Evolutionary conservation across 768 basidiomycete genomes (phyloP).

Genomic region (Amanita phalloides): DNA sequence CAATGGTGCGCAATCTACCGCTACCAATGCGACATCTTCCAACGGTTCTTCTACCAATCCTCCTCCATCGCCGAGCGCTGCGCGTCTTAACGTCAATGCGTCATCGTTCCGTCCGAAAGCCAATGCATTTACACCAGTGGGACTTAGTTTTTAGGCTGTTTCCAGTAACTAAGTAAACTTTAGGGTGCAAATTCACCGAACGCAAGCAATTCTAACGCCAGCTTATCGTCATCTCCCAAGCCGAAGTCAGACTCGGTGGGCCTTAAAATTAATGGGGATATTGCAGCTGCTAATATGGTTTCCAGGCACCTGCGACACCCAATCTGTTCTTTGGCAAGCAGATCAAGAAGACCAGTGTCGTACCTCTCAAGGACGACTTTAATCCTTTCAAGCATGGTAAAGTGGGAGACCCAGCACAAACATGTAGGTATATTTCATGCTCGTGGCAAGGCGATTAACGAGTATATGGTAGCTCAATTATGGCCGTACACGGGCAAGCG

Average conservation of each 20-base stretch:
- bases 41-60: slow-evolving; percentile 14
- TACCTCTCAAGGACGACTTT: slow-evolving; percentile 93
- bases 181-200: slow-evolving; percentile 39
- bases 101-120: slow-evolving; percentile 89
- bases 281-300: slow-evolving; percentile 7
- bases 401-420: slow-evolving; percentile 60
- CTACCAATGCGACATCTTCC: slow-evolving; percentile 15
- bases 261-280: neutral
- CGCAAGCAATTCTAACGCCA: slow-evolving; percentile 21
- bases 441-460: neutral
- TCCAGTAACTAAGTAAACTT: slow-evolving; percentile 8
- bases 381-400: slow-evolving; percentile 91
- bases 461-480: slow-evolving; percentile 36
- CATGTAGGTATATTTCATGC: slow-evolving; percentile 42
- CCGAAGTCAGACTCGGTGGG: slow-evolving; percentile 46
- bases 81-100: slow-evolving; percentile 78
- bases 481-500: slow-evolving; percentile 93
- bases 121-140: slow-evolving; percentile 62
- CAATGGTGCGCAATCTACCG: slow-evolving; percentile 8
- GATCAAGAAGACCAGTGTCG: slow-evolving; percentile 63
- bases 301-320: slow-evolving; percentile 35
- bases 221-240: slow-evolving; percentile 47
- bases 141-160: slow-evolving; percentile 14
- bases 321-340: slow-evolving; percentile 89
- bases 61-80: slow-evolving; percentile 43